phyloP scores from a whole-genome alignment of 1,284 basidiomycete species.

The Ceratobasidium sp. region DNA sequence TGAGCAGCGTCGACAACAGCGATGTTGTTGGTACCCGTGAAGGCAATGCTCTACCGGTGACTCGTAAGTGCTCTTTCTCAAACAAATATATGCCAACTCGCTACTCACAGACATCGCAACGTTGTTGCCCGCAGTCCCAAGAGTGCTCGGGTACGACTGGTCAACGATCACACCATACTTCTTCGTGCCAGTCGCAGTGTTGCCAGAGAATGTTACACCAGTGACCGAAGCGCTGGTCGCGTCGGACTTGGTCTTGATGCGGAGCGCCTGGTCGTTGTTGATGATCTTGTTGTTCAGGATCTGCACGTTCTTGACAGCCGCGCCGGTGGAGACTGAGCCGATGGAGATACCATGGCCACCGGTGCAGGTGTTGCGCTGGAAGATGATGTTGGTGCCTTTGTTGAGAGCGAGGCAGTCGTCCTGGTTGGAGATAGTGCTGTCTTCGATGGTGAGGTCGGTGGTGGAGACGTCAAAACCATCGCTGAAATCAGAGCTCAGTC shows the following conservation, averaged over 20 bases:
- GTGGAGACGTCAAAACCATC: slow-evolving; percentile 44
- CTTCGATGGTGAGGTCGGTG: slow-evolving; percentile 40
- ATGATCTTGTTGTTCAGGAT: slow-evolving; percentile 47
- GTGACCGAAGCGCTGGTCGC: slow-evolving; percentile 46
- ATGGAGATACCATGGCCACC: slow-evolving; percentile 49
- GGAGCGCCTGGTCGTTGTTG: slow-evolving; percentile 47
- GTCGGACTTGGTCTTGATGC: slow-evolving; percentile 49
- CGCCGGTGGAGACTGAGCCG: slow-evolving; percentile 47
- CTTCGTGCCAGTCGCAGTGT: slow-evolving; percentile 46
- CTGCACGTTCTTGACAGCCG: slow-evolving; percentile 46
- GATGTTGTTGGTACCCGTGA: slow-evolving; percentile 41
- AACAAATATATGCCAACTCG: background rate
- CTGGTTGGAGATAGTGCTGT: slow-evolving; percentile 49
- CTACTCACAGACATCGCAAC: slow-evolving; percentile 34
- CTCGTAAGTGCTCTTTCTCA: background rate
- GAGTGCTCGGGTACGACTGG: slow-evolving; percentile 40
- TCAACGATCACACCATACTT: slow-evolving; percentile 48
- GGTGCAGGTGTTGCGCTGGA: slow-evolving; percentile 47
- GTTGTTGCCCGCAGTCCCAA: slow-evolving; percentile 40
- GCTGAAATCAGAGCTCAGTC: background rate
- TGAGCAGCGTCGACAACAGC: slow-evolving; percentile 35
- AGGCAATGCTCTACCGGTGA: slow-evolving; percentile 25
- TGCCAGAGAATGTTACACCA: slow-evolving; percentile 47
- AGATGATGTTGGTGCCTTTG: slow-evolving; percentile 46
- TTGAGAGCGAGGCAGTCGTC: slow-evolving; percentile 48